Evolutionary conservation across 352 stramenopile species (phyloP).

Genomic region (Phytopythium helicoides): DNA sequence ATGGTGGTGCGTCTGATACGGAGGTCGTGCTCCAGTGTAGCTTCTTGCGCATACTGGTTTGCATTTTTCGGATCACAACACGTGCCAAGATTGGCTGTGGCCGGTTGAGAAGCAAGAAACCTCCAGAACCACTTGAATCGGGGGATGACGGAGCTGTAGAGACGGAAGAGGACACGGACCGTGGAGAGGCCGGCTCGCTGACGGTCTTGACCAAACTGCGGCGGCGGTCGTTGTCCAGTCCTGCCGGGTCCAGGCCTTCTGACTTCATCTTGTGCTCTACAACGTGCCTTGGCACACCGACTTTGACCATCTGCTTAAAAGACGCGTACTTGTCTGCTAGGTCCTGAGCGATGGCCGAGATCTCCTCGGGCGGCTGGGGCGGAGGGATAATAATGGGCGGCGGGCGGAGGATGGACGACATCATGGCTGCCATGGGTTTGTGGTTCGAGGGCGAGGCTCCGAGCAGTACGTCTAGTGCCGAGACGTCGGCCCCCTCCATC

Average conservation of each 20-base stretch:
- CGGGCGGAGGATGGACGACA: constrained; percentile 26
- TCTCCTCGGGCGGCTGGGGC: constrained; percentile 28
- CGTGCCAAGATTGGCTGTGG: constrained; percentile 18
- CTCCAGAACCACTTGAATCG: constrained; percentile 4
- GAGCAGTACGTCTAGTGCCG: constrained; percentile 54
- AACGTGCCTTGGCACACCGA: constrained; percentile 49
- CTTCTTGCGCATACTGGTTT: constrained; percentile 69
- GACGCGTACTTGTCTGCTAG: constrained; percentile 36
- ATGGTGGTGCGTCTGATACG: constrained; percentile 24
- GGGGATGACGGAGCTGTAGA: constrained; percentile 29
- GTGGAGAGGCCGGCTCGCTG: constrained; percentile 11
- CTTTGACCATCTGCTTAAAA: constrained; percentile 73
- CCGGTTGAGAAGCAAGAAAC: constrained; percentile 3
- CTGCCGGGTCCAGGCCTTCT: constrained; percentile 45
- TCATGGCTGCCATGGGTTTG: constrained; percentile 3
- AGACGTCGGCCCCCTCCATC: constrained; percentile 48
- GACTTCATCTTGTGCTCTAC: constrained; percentile 64
- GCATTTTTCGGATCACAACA: constrained; percentile 33
- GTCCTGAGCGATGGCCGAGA: constrained; percentile 8
- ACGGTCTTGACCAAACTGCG: neutral
- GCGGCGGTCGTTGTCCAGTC: constrained; percentile 25
- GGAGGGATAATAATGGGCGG: constrained; percentile 28
- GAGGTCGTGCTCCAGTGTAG: constrained; percentile 71
- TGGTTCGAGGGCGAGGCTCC: constrained; percentile 7
- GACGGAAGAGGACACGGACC: constrained; percentile 32